phyloP scores from a whole-genome alignment of 2,329 filamentous ascomycete species.

The Talaromyces pinophilus region DNA sequence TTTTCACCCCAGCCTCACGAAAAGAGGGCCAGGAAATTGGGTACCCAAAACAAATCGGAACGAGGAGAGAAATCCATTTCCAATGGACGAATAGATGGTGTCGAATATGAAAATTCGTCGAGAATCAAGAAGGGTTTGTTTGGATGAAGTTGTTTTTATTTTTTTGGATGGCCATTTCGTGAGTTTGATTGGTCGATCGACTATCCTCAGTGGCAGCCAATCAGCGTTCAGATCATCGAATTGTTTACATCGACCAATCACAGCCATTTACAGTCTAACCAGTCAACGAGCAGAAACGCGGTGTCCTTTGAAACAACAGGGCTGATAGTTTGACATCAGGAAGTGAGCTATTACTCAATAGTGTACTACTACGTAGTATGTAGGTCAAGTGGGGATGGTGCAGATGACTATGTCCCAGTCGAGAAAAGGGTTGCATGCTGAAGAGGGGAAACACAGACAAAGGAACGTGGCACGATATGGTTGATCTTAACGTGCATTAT shows the following conservation, averaged over 20 bases:
- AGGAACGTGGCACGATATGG: constrained; percentile 11
- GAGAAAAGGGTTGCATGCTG: constrained; percentile 3
- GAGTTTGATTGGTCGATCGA: constrained; percentile 8
- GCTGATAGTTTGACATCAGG: background rate
- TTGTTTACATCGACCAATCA: constrained; percentile 13
- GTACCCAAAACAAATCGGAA: constrained; percentile 14
- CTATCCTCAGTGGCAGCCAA: constrained; percentile 12
- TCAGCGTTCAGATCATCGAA: background rate
- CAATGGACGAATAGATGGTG: background rate
- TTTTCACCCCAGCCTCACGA: constrained; percentile 7
- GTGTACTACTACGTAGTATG: background rate
- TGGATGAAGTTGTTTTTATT: constrained; percentile 10
- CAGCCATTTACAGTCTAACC: background rate
- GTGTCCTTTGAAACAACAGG: constrained; percentile 1
- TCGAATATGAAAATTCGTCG: background rate
- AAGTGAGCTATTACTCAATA: background rate
- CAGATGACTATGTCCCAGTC: constrained; percentile 6
- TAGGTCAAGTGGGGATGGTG: background rate
- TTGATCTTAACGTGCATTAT: constrained; percentile 7
- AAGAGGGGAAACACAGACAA: background rate
- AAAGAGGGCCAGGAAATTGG: constrained; percentile 4
- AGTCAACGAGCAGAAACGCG: background rate
- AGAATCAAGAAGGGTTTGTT: background rate
- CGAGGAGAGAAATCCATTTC: background rate
- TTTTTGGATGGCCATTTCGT: background rate